Percentiles rank a stretch among this genome's conserved stretches.
Evolutionary conservation across 108 stramenopile genomes (phyloP).

Genomic region (Skeletonema potamos): DNA sequence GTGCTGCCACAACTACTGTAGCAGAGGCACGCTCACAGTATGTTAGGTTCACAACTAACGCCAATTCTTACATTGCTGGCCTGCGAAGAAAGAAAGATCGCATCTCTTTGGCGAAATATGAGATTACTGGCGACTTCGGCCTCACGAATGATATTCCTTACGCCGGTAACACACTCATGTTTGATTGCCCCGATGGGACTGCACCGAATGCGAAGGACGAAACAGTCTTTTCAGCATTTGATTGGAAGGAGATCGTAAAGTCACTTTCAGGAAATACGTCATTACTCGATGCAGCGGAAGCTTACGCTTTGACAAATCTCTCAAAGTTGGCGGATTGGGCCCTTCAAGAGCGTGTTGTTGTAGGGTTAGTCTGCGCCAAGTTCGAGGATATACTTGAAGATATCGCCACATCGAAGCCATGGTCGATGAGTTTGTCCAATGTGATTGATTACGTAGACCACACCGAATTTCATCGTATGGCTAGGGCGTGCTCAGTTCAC

Average conservation of each 20-base stretch:
- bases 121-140: constrained; percentile 31
- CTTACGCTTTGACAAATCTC: neutral
- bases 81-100: constrained; percentile 16
- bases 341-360: neutral
- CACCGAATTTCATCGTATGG: constrained; percentile 19
- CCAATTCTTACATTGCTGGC: neutral
- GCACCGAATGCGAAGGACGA: constrained; percentile 14
- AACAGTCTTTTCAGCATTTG: constrained; percentile 29
- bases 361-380: constrained; percentile 8
- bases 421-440: constrained; percentile 41
- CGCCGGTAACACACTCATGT: constrained; percentile 23
- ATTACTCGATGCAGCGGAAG: constrained; percentile 26
- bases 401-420: constrained; percentile 24
- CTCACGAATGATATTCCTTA: neutral
- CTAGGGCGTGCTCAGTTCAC: constrained; percentile 7
- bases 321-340: constrained; percentile 13
- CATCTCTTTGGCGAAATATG: constrained; percentile 24
- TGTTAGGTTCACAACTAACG: neutral
- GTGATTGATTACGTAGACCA: constrained; percentile 30
- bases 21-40: constrained; percentile 5
- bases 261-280: neutral
- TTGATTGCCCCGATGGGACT: constrained; percentile 37
- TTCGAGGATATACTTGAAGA: constrained; percentile 29
- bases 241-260: neutral
- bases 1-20: constrained; percentile 7